Base-by-base conservation (phyloP, 2,329 filamentous ascomycete genomes). In the Phialophora verrucosa region DNA sequence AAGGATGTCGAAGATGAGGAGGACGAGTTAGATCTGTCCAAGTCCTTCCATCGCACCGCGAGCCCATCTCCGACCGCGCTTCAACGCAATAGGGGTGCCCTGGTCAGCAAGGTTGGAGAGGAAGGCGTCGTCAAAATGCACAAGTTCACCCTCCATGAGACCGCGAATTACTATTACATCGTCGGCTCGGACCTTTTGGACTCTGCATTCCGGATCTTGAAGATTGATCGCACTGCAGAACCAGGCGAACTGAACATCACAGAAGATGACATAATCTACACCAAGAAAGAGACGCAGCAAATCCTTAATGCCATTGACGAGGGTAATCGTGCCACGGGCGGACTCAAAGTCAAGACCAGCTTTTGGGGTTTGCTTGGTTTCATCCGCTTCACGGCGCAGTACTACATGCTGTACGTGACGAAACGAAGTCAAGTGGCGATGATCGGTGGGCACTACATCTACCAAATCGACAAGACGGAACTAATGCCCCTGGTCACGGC, bases 61-160 rank as follows among this genome's bases (percentile, higher is more conserved):
- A 78, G 79, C 4, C 77, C 78, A 0, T 68, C 69, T 20, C 75
- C 77, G 2, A 75, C 76, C 12, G 75, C 75, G 1, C 73, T 77
- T 2, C 79, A 79, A 61, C 78, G 78, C 59, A 77, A 77, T 50
- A 76, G 76, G 51, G 76, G 75, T 5, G 75, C 75, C 3, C 66
- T 75, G 54, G 75, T 78, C 20, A 75, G 75, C 57, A 76, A 75
- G 11, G 76, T 77, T 14, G 72, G 74, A 27, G 71, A 75, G n/a
- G 80, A 84, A 62, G 81, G 82, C 1, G 78, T 84, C 53, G 82
- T 80, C 65, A 83, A 82, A 63, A 97, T 99, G 92, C 93, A 97
- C 82, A 96, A 95, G 75, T 98, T 97, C 78, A 95, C 91, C n/a
- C 82, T 99, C 25, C 98, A 99, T 78, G 95, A 99, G 81, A 99